These are phyloP conservation scores for Cercospora citrullina DNA, from an alignment of 2,329 filamentous ascomycete species.

Conservation along the genomic window DNA sequence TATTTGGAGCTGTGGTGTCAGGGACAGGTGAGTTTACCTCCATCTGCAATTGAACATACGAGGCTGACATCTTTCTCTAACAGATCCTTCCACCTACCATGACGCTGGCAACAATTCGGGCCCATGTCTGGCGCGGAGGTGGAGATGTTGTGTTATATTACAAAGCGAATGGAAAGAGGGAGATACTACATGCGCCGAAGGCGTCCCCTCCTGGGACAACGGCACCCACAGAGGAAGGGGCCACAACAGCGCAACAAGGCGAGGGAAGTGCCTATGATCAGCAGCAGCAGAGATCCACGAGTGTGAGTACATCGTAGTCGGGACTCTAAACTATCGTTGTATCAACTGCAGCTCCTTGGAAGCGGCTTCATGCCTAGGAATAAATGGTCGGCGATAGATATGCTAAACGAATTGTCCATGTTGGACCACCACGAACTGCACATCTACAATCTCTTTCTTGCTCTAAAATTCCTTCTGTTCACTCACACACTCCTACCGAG, in stretches of 20 bases:
- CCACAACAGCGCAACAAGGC: not conserved
- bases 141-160: conserved; percentile 90
- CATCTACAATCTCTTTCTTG: not conserved
- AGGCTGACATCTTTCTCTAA: conserved; percentile 41
- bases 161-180: conserved; percentile 84
- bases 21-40: conserved; percentile 66
- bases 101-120: conserved; percentile 89
- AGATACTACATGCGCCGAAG: conserved; percentile 41
- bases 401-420: not conserved
- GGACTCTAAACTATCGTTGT: not conserved
- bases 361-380: not conserved
- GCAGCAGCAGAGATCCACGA: not conserved
- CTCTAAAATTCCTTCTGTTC: not conserved
- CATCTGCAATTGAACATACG: no score
- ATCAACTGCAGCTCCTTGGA: not conserved
- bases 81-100: conserved; percentile 73
- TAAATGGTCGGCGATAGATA: not conserved
- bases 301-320: not conserved
- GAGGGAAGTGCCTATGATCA: not conserved
- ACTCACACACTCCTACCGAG: not conserved
- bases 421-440: not conserved
- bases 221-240: not conserved
- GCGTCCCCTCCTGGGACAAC: not conserved
- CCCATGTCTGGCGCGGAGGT: conserved; percentile 93
- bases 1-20: conserved; percentile 96